Evolutionary conservation across 2,329 filamentous ascomycete species (phyloP).

Genomic region (Ceratocystis alfenasii): DNA sequence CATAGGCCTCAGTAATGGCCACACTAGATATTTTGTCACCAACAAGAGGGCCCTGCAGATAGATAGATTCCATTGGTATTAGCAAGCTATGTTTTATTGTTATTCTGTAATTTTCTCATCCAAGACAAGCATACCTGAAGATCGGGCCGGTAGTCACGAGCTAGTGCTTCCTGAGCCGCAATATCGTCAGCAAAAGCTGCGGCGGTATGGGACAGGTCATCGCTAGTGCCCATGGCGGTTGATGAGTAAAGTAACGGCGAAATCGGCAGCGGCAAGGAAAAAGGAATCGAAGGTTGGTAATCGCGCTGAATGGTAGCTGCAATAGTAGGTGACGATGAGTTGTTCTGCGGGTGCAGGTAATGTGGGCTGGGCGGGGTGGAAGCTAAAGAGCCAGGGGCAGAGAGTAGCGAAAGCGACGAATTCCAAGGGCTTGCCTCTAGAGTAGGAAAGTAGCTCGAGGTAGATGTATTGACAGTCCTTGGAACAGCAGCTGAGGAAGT

Average conservation of each 20-base stretch:
- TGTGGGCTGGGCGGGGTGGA: conserved; percentile 7
- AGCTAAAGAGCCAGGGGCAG: conserved; percentile 6
- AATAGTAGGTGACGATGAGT: conserved; percentile 7
- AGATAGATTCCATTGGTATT: conserved; percentile 26
- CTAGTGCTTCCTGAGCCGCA: conserved; percentile 48
- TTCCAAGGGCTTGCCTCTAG: conserved; percentile 10
- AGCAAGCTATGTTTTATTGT: neutral
- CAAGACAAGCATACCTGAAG: conserved; percentile 37
- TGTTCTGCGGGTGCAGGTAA: conserved; percentile 13
- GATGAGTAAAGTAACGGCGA: conserved; percentile 15
- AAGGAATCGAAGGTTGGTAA: conserved; percentile 8
- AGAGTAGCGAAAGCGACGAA: conserved; percentile 10
- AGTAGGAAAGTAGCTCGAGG: conserved; percentile 14
- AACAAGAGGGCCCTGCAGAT: conserved; percentile 63
- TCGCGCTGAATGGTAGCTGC: neutral
- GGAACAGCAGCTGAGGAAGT: neutral
- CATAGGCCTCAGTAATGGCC: conserved; percentile 73
- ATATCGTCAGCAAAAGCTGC: conserved; percentile 33
- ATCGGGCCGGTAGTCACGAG: conserved; percentile 46
- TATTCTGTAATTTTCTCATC: neutral
- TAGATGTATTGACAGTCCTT: neutral
- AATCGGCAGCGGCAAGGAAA: conserved; percentile 16
- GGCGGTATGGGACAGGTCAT: conserved; percentile 26
- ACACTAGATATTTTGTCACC: conserved; percentile 65
- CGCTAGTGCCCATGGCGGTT: conserved; percentile 30